phyloP scores from a whole-genome alignment of 352 stramenopile species.

The Phytopythium delawarense region DNA sequence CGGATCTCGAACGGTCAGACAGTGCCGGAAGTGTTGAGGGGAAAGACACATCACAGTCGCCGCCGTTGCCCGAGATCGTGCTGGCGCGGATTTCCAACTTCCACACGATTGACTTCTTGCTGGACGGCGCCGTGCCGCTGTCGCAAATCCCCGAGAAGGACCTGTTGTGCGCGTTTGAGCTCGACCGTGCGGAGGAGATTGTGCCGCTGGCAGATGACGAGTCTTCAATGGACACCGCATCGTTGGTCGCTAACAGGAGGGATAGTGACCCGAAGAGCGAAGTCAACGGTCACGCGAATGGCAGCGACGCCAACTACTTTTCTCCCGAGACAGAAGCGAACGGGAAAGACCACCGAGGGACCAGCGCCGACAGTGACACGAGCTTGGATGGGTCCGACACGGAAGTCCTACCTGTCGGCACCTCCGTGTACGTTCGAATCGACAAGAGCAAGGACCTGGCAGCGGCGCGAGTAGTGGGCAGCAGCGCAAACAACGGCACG shows the following conservation, averaged over 20 bases:
- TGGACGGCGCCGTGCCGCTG: slow-evolving; percentile 61
- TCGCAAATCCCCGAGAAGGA: slow-evolving; percentile 77
- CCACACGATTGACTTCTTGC: slow-evolving; percentile 59
- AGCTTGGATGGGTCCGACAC: slow-evolving; percentile 14
- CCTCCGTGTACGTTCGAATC: slow-evolving; percentile 57
- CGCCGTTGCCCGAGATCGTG: slow-evolving; percentile 24
- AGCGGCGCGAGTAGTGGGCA: slow-evolving; percentile 64
- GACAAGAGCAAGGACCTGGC: slow-evolving; percentile 64
- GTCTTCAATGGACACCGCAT: background rate
- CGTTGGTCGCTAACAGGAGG: background rate
- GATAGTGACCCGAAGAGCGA: background rate
- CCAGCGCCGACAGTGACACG: slow-evolving; percentile 13
- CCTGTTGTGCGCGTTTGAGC: slow-evolving; percentile 64
- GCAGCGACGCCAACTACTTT: background rate
- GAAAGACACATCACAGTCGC: slow-evolving; percentile 1
- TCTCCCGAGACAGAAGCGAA: background rate
- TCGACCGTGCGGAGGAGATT: slow-evolving; percentile 36
- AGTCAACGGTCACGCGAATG: background rate
- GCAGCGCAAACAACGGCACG: slow-evolving; percentile 43
- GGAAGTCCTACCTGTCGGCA: slow-evolving; percentile 32
- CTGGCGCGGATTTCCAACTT: slow-evolving; percentile 53
- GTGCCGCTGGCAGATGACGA: slow-evolving; percentile 4
- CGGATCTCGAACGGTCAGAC: slow-evolving; percentile 9
- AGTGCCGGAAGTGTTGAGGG: background rate
- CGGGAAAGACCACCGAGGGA: background rate